A percentile compares a stretch with the other conserved stretches of the same genome.
Conservation (phyloP, 208 protist species). For the Blastocrithidia nonstop region DNA sequence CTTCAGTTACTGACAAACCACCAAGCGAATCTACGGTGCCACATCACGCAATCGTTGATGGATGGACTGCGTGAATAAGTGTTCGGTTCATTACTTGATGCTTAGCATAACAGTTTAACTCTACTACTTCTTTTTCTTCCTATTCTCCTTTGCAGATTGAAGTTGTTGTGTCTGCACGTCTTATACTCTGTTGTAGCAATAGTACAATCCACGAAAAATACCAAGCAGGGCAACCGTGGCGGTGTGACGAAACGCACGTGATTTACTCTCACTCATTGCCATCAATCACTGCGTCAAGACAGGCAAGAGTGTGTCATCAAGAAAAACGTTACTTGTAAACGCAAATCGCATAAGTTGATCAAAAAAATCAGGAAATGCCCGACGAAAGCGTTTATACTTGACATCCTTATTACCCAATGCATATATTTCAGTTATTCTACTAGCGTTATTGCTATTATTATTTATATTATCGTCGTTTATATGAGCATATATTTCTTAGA, state of each 20-base stretch:
- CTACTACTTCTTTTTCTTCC: too few relatives aligned
- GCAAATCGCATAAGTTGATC: conserved; percentile 28
- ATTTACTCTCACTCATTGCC: conserved; percentile 83
- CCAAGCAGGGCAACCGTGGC: conserved; percentile 47
- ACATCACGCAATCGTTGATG: conserved; percentile 80
- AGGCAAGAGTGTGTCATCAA: conserved; percentile 36
- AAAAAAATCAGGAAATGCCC: conserved; percentile 47
- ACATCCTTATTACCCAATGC: conserved; percentile 61
- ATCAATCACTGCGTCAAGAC: conserved; percentile 63
- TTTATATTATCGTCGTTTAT: conserved; percentile 47
- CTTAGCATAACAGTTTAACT: too few relatives aligned
- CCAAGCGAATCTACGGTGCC: conserved; percentile 61
- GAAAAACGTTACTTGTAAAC: conserved; percentile 36
- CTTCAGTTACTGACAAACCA: conserved; percentile 49
- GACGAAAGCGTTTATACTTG: conserved; percentile 42
- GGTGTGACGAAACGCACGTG: conserved; percentile 73
- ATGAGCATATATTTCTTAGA: conserved; percentile 75
- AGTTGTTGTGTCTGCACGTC: conserved; percentile 18
- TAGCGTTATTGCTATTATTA: too few relatives aligned
- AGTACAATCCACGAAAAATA: conserved; percentile 60
- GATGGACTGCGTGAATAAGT: conserved; percentile 70
- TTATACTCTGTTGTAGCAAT: conserved; percentile 30
- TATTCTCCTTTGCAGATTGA: conserved; percentile 5
- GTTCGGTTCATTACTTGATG: conserved; percentile 32
- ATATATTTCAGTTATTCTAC: too few relatives aligned